Percentiles rank a stretch among this genome's conserved stretches.
Conservation (phyloP, 768 basidiomycete species). For the Megacollybia marginata region DNA sequence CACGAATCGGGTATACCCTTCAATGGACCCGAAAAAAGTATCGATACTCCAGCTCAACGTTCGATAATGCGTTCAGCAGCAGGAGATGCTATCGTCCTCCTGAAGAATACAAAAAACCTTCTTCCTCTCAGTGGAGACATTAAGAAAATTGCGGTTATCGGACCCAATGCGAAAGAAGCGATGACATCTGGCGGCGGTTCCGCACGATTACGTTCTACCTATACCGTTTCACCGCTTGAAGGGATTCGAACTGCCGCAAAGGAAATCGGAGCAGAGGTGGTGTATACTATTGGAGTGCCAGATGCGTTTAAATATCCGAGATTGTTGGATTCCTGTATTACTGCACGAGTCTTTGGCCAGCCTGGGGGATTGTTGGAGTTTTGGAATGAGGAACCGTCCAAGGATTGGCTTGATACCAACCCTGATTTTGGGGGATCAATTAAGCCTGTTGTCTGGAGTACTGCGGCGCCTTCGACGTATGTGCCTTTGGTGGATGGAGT, state of each 20-base stretch:
- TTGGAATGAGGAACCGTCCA: conserved; percentile 37
- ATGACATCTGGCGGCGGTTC: conserved; percentile 56
- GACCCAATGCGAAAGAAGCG: conserved; percentile 49
- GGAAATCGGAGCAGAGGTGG: conserved; percentile 37
- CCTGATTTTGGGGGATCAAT: conserved; percentile 19
- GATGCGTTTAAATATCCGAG: conserved; percentile 43
- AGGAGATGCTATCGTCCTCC: conserved; percentile 46
- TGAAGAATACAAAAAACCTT: conserved; percentile 49
- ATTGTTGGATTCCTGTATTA: conserved; percentile 39
- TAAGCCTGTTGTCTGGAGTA: conserved; percentile 26
- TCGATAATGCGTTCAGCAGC: conserved; percentile 42
- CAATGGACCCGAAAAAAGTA: conserved; percentile 36
- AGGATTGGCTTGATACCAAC: conserved; percentile 22
- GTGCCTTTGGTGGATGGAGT: conserved; percentile 35
- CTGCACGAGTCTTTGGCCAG: conserved; percentile 18
- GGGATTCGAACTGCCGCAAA: conserved; percentile 40
- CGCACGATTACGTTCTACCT: conserved; percentile 42
- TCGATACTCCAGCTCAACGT: conserved; percentile 41
- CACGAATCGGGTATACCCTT: conserved; percentile 49
- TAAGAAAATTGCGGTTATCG: conserved; percentile 50
- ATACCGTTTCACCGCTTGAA: conserved; percentile 49
- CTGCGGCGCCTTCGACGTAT: conserved; percentile 25
- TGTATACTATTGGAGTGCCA: conserved; percentile 32
- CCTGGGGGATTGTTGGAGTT: conserved; percentile 34
- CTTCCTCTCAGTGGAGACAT: conserved; percentile 35